Base-by-base conservation (phyloP, 768 basidiomycete species). In the Dacryopinax spathularia region DNA sequence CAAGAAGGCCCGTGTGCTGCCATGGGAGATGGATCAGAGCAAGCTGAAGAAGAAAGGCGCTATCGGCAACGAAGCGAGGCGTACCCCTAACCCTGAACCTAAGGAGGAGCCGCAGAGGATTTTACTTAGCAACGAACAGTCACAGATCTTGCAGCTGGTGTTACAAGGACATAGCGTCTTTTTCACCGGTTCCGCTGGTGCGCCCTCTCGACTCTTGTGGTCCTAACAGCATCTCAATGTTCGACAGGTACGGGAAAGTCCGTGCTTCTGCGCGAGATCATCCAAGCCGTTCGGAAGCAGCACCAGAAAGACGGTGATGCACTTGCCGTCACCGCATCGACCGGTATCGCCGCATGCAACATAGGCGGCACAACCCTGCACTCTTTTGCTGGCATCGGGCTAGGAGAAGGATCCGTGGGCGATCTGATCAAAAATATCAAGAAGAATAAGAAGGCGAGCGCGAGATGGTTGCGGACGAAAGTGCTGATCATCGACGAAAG, bases 171-270 rank as follows among this genome's bases (percentile, higher is more conserved):
- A 84, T 48, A 95, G 85, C 69, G 70, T 98, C 33, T 99, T 99
- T 70, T 99, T 97, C 73, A 99, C 95, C 1, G 96, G 96, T 29
- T 91, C 89, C 77, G 96, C 96, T 65, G 95, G 94, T 96, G 66
- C 67, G 85, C 74, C 25, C 5, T 31, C 39, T 60, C 27, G 13
- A 27, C 43, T 62, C 2, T 22, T 25, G 22, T 39, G 5, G 39
- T n/a, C n/a, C 22, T 16, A 37, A 60, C 10, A 6, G 3, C 60
- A 22, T 7, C 25, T 61, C 22, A 1, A 0, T 13, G 13, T 20
- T 44, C 25, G 64, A 15, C 56, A 96, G 95, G 95, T 66, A 96
- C 95, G 13, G 95, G 95, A 56, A 98, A 98, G 75, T 97, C 94
- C 2, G 91, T 98, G 27, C 81, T 98, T 2, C 79, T 98, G 18